A percentile compares a stretch with the other conserved stretches of the same genome.
Conservation (phyloP, 129 eudicot genomes). For the Pulicaria dysenterica region DNA sequence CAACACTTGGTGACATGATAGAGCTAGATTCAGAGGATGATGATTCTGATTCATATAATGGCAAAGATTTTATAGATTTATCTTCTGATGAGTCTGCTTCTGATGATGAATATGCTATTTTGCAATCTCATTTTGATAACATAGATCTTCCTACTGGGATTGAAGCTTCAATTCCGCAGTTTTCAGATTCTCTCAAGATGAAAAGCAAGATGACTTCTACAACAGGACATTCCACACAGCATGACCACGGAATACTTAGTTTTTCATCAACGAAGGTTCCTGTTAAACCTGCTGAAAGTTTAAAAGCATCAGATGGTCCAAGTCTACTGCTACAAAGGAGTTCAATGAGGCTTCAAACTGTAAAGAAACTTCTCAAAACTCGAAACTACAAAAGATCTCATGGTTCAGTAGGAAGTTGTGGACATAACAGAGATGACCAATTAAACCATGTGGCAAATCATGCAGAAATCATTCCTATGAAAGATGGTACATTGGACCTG, state of each 20-base stretch:
- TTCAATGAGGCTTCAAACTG: constrained; percentile 22
- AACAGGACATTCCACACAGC: not conserved
- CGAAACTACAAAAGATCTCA: constrained; percentile 14
- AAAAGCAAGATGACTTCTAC: constrained; percentile 8
- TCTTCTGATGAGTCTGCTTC: constrained; percentile 39
- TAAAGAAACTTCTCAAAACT: constrained; percentile 1
- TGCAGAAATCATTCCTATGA: constrained; percentile 10
- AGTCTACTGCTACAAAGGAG: constrained; percentile 1
- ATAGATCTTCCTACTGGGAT: constrained; percentile 66
- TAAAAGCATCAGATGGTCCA: constrained; percentile 21
- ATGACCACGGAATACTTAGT: not conserved
- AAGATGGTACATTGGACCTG: constrained; percentile 14
- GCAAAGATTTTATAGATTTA: constrained; percentile 43
- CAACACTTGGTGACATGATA: constrained; percentile 20
- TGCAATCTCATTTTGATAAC: constrained; percentile 74
- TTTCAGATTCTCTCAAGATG: constrained; percentile 32
- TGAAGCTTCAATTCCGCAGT: constrained; percentile 60
- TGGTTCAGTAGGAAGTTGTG: constrained; percentile 13
- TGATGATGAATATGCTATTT: constrained; percentile 51
- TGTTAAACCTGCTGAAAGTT: constrained; percentile 16
- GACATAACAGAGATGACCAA: not conserved
- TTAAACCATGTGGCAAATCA: not conserved
- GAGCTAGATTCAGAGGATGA: constrained; percentile 38
- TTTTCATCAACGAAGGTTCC: not conserved
- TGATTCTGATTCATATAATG: constrained; percentile 34